Evolutionary conservation across 768 basidiomycete genomes (phyloP).

Genomic region (Mycena olivaceomarginata): DNA sequence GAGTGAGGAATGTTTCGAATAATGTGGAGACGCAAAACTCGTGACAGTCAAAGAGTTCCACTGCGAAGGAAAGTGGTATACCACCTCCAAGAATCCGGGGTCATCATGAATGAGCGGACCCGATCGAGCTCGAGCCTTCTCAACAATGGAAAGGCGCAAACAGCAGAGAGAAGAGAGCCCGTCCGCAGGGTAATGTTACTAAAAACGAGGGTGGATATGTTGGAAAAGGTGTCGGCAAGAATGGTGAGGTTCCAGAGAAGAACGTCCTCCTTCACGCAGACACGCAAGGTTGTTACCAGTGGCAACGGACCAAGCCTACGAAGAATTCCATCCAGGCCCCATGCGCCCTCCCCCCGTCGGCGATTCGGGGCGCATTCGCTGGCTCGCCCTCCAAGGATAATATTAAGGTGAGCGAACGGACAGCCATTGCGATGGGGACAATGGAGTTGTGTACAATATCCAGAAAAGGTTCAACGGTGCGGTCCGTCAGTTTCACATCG

Average conservation of each 20-base stretch:
- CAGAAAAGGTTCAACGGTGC: conserved; percentile 22
- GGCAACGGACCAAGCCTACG: background rate
- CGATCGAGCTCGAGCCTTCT: conserved; percentile 17
- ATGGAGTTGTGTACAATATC: background rate
- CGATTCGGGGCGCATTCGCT: too few relatives aligned
- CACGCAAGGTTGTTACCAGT: conserved; percentile 11
- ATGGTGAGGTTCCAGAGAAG: background rate
- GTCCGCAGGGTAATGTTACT: background rate
- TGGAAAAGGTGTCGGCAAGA: background rate
- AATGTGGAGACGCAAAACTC: background rate
- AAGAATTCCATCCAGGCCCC: background rate
- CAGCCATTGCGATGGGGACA: conserved; percentile 16
- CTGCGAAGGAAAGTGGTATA: background rate
- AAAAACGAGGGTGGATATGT: background rate
- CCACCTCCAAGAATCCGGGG: too few relatives aligned
- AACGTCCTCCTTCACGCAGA: background rate
- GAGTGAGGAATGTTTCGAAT: background rate
- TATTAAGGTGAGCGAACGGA: conserved; percentile 22
- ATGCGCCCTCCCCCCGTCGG: background rate
- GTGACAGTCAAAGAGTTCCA: conserved; percentile 1
- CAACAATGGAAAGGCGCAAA: background rate
- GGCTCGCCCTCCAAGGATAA: background rate
- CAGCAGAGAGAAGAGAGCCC: background rate
- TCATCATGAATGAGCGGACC: background rate
- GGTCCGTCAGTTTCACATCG: conserved; percentile 26